Evolutionary conservation across 2,329 filamentous ascomycete genomes (phyloP).

Genomic region (Xylariaceae sp.): DNA sequence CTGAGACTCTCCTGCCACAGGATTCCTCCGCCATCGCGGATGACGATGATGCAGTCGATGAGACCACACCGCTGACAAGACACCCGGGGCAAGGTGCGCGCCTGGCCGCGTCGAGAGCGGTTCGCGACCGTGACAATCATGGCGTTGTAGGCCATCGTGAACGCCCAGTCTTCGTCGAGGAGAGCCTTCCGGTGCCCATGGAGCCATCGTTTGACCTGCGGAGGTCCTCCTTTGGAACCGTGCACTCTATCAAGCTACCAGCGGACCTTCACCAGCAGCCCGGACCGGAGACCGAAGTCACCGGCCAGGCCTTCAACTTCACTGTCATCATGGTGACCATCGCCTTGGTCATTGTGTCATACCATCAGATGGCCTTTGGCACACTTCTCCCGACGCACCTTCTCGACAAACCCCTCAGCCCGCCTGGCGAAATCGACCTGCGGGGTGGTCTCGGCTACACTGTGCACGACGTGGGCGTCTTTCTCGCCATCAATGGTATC

Average conservation of each 20-base stretch:
- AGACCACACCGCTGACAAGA: slow-evolving; percentile 23
- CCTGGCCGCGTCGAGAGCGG: slow-evolving; percentile 1
- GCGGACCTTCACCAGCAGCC: too few species aligned
- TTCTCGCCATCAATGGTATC: slow-evolving; percentile 65
- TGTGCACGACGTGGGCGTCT: slow-evolving; percentile 62
- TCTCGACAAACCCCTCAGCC: slow-evolving; percentile 30
- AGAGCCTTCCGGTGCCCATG: slow-evolving; percentile 29
- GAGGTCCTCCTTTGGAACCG: slow-evolving; percentile 36
- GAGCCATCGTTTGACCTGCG: slow-evolving; percentile 33
- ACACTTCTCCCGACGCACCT: slow-evolving; percentile 40
- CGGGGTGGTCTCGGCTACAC: slow-evolving; percentile 62
- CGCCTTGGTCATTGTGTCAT: slow-evolving; percentile 36
- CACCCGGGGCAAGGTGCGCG: slow-evolving; percentile 3
- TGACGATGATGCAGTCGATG: slow-evolving; percentile 20
- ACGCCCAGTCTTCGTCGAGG: slow-evolving; percentile 29
- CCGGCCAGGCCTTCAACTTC: slow-evolving; percentile 32
- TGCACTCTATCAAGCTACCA: slow-evolving; percentile 34
- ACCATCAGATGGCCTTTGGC: slow-evolving; percentile 42
- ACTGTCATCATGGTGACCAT: slow-evolving; percentile 38
- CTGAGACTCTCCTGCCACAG: slow-evolving; percentile 3
- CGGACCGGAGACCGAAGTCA: slow-evolving; percentile 10
- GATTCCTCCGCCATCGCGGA: slow-evolving; percentile 14
- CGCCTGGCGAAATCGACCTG: slow-evolving; percentile 32
- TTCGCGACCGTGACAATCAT: slow-evolving; percentile 14
- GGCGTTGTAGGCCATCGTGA: too few species aligned